Evolutionary conservation across 2,329 filamentous ascomycete species (phyloP).

Genomic region (Xylariaceae sp.): DNA sequence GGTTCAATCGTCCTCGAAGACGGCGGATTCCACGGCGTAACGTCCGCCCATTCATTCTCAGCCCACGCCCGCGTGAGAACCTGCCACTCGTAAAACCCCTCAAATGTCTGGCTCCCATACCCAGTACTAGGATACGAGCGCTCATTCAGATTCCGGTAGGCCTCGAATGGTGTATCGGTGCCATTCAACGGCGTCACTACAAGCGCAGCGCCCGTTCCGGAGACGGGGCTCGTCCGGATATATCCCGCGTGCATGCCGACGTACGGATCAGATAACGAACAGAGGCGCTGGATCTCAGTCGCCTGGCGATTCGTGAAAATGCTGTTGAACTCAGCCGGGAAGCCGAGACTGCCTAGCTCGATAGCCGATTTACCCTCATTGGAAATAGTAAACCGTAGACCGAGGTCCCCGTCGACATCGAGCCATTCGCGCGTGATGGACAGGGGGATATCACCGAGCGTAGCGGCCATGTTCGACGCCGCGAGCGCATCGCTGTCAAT

Average conservation of each 20-base stretch:
- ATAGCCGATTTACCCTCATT: conserved; percentile 39
- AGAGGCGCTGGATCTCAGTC: conserved; percentile 44
- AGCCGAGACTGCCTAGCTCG: conserved; percentile 53
- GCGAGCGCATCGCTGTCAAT: conserved; percentile 32
- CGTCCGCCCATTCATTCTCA: conserved; percentile 49
- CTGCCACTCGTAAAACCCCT: conserved; percentile 58
- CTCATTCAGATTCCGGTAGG: conserved; percentile 50
- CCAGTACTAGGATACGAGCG: conserved; percentile 34
- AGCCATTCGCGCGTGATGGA: conserved; percentile 50
- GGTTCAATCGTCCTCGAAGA: conserved; percentile 42
- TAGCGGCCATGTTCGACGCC: conserved; percentile 38
- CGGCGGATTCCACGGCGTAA: conserved; percentile 50
- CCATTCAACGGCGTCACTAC: conserved; percentile 48
- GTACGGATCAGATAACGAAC: conserved; percentile 54
- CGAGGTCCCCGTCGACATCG: conserved; percentile 43
- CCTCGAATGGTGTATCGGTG: conserved; percentile 46
- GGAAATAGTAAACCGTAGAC: conserved; percentile 45
- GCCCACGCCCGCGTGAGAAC: conserved; percentile 49
- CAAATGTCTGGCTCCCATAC: conserved; percentile 52
- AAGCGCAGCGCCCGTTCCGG: conserved; percentile 48
- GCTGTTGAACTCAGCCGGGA: conserved; percentile 58
- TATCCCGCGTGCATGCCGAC: conserved; percentile 56
- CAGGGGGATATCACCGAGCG: conserved; percentile 37
- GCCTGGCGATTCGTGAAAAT: conserved; percentile 51
- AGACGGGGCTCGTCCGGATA: conserved; percentile 47